phyloP scores from a whole-genome alignment of 805 yeast genomes.

The Yamadazyma tumulicola region DNA sequence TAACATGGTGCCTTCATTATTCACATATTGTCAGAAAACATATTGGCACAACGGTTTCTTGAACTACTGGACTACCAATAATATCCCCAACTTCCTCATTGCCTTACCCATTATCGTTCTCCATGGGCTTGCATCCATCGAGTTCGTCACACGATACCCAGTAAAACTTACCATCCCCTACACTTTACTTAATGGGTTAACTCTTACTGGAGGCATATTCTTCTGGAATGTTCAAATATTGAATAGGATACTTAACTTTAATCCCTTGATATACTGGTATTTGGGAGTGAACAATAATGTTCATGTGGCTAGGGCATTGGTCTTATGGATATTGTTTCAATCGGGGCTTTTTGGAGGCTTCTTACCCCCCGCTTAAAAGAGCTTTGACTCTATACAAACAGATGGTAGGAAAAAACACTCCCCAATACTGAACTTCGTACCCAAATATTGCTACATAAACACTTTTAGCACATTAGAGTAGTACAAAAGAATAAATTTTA shows the following conservation, averaged over 20 bases:
- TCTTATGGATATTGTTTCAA: constrained; percentile 67
- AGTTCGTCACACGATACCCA: constrained; percentile 32
- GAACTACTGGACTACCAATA: constrained; percentile 76
- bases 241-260: constrained; percentile 71
- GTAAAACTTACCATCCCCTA: constrained; percentile 34
- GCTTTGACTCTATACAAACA: neutral
- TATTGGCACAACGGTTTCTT: constrained; percentile 88
- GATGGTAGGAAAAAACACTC: too few relatives aligned
- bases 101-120: constrained; percentile 64
- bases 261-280: constrained; percentile 77
- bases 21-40: constrained; percentile 65
- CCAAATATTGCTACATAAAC: too few relatives aligned
- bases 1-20: constrained; percentile 52
- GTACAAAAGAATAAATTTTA: too few relatives aligned
- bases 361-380: constrained; percentile 80
- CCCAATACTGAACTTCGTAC: too few relatives aligned
- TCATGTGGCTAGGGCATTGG: constrained; percentile 20
- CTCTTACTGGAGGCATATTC: constrained; percentile 49
- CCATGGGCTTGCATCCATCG: constrained; percentile 37
- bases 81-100: constrained; percentile 77
- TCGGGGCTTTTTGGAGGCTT: constrained; percentile 75
- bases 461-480: too few relatives aligned
- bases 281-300: constrained; percentile 31
- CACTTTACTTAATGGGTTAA: constrained; percentile 37
- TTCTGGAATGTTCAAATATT: constrained; percentile 85